Percentiles rank a stretch among this genome's conserved stretches.
Conservation (phyloP, 2,329 filamentous ascomycete species). For the Diaporthe amygdali region DNA sequence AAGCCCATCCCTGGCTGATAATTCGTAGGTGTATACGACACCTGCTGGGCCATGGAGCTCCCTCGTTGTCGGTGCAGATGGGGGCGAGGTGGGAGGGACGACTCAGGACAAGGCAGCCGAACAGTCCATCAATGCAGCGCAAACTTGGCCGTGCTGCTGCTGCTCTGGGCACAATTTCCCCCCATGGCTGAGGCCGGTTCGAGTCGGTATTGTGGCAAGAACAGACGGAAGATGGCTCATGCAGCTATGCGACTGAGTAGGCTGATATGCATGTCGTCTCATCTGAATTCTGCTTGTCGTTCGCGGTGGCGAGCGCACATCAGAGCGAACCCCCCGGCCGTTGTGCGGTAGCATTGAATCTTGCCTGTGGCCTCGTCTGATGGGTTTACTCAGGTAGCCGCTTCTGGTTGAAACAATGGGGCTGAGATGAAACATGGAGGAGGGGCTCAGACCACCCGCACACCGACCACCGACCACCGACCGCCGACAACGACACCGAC, state of each 20-base stretch:
- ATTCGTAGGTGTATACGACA: background rate
- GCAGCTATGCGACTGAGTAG: background rate
- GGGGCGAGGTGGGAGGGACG: background rate
- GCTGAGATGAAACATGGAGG: conserved; percentile 17
- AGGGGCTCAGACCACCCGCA: conserved; percentile 1
- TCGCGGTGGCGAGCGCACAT: conserved; percentile 8
- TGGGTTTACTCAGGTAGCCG: conserved; percentile 2
- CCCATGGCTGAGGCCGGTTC: background rate
- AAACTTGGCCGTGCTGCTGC: background rate
- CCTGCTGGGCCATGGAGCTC: background rate
- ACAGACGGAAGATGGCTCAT: background rate
- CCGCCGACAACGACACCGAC: conserved; percentile 12
- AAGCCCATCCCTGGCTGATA: background rate
- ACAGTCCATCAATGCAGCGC: background rate
- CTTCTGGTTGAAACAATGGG: conserved; percentile 15
- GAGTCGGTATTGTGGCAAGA: conserved; percentile 5
- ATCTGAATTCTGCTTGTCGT: conserved; percentile 10
- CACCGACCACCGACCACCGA: background rate
- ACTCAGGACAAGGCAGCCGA: background rate
- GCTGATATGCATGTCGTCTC: conserved; percentile 12
- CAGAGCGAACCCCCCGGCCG: background rate
- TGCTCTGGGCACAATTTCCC: background rate
- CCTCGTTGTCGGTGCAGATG: background rate
- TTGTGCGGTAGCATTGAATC: conserved; percentile 2
- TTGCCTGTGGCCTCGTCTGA: background rate